Evolutionary conservation across 2,329 filamentous ascomycete species (phyloP).

Genomic region (Didymella lethalis): DNA sequence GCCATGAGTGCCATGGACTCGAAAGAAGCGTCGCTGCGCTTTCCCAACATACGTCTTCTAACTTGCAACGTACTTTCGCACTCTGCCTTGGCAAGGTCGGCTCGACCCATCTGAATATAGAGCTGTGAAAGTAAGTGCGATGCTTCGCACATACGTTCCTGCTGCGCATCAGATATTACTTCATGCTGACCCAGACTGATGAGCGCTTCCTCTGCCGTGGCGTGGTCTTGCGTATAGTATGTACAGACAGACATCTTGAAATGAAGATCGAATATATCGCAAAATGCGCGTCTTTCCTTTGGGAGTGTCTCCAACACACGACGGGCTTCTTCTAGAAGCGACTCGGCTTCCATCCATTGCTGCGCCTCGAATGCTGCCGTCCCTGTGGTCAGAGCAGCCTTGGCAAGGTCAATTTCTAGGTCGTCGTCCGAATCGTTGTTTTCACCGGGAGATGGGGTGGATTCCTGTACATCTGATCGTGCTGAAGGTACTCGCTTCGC

Average conservation of each 20-base stretch:
- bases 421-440: background rate
- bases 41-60: background rate
- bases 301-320: conserved; percentile 1
- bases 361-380: background rate
- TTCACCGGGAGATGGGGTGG: background rate
- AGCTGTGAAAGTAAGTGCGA: background rate
- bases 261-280: background rate
- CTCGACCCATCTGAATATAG: background rate
- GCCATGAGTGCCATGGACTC: conserved; percentile 1
- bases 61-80: background rate
- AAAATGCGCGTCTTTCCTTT: background rate
- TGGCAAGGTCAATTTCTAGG: background rate
- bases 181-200: background rate
- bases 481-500: background rate
- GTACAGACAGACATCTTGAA: conserved; percentile 1
- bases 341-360: conserved; percentile 1
- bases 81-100: background rate
- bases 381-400: background rate
- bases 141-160: background rate
- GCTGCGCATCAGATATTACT: background rate
- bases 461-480: background rate
- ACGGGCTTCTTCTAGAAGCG: background rate
- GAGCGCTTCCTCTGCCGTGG: background rate
- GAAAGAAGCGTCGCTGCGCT: background rate
- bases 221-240: background rate